Percentiles rank a stretch among this genome's conserved stretches.
phyloP scores from a whole-genome alignment of 1,139 yeast species.

The Kodamaea suecica region DNA sequence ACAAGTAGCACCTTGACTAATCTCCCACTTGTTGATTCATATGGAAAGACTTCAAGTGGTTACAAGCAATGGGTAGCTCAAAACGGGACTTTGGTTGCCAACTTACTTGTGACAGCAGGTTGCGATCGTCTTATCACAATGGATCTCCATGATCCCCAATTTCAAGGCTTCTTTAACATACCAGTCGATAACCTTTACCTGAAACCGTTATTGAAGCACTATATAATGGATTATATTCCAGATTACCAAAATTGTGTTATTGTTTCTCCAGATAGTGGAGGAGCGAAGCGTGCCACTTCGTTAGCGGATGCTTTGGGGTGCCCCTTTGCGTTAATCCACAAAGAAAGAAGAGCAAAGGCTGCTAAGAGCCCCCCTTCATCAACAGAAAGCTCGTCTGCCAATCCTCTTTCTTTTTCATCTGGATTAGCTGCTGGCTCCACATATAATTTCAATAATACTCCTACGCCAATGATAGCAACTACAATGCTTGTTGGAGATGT shows the following conservation, averaged over 20 bases:
- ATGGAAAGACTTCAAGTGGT: slow-evolving; percentile 54
- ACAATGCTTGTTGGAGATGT: slow-evolving; percentile 96
- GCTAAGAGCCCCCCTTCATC: slow-evolving; percentile 32
- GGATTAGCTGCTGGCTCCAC: not conserved
- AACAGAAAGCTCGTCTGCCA: slow-evolving; percentile 11
- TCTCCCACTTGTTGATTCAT: slow-evolving; percentile 34
- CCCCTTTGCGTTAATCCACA: slow-evolving; percentile 92
- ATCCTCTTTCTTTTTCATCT: slow-evolving; percentile 4
- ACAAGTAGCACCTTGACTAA: not conserved
- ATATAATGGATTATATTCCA: slow-evolving; percentile 70
- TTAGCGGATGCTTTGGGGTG: slow-evolving; percentile 88
- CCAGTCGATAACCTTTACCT: slow-evolving; percentile 91
- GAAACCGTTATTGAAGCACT: slow-evolving; percentile 78
- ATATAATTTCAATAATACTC: not conserved
- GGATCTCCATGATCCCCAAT: slow-evolving; percentile 96
- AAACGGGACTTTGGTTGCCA: slow-evolving; percentile 89
- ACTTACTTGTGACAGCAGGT: slow-evolving; percentile 86
- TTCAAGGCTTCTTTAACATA: slow-evolving; percentile 88
- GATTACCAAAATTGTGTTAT: slow-evolving; percentile 75
- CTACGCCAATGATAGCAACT: slow-evolving; percentile 5
- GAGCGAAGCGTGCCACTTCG: slow-evolving; percentile 93
- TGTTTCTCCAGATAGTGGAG: slow-evolving; percentile 96
- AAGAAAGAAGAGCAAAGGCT: slow-evolving; percentile 71
- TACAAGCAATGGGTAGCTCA: slow-evolving; percentile 96
- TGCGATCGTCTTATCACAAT: slow-evolving; percentile 95